Base-by-base conservation (phyloP, 176 grass and related monocot species). In the Pontederia crassipes region DNA sequence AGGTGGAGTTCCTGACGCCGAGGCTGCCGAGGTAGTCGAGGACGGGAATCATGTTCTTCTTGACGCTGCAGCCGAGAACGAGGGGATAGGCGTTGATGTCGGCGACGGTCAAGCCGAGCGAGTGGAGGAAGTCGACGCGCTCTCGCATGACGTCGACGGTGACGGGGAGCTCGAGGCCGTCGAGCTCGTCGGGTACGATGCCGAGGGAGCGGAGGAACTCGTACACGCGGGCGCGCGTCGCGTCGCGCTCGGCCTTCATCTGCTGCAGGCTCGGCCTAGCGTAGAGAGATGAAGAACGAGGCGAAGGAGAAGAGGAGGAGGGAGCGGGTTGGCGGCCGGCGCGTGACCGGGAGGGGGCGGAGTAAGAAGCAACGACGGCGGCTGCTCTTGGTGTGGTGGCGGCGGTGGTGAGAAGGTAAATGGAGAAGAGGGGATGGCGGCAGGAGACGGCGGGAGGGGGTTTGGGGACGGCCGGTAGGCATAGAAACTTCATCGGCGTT, bases 21-120 rank as follows among this genome's bases (percentile, higher is more conserved):
- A 89, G 49, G 72, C 85, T 89, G 49, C 86, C 86, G 67, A 89
- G 86, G 71, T 79, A 89, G 72, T 89, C 86, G 81, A 89, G 86
- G 58, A 89, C 86, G 35, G 86, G 86, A 52, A 89, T 72, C 81
- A 89, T 89, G 68, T 89, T 89, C 81, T 89, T 89, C 72, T 79
- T 82, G 35, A 89, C 81, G 75, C 86, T 89, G 71, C 86, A 89
- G 28, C 86, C 81, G 57, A 89, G 86, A 12, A 74, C 78, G 68
- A 89, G 81, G 12, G 86, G 86, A 75, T 89, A 89, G n/a, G 71
- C 75, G 55, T 74, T 77, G 68, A 89, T 73, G 78, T 89, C 86
- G 0, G 69, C 72, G 53, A 48, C 60, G 60, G 59, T 55, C 32
- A 74, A 52, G 12, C 71, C 71, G 32, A 74, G 71, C 17, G 71